A percentile compares a stretch with the other conserved stretches of the same genome.
Evolutionary conservation across 2,329 filamentous ascomycete species (phyloP).

Genomic region (Fusarium marasasianum): DNA sequence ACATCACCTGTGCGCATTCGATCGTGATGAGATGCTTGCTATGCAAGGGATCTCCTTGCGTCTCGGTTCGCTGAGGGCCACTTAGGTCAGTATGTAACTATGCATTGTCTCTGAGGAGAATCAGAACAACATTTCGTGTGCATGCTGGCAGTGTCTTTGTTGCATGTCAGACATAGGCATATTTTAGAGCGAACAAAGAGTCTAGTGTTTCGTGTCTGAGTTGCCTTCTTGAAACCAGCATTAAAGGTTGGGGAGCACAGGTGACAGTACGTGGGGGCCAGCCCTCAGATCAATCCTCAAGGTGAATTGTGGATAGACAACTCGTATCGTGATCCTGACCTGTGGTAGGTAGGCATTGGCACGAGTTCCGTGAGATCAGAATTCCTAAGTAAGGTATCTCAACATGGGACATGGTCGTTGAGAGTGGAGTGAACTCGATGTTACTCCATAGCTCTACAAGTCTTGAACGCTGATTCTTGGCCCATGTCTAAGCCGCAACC

Average conservation of each 20-base stretch:
- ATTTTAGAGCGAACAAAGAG: not conserved
- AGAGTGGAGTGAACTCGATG: not conserved
- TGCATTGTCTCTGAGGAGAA: not conserved
- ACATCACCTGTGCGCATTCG: conserved; percentile 9
- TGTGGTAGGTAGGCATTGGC: not conserved
- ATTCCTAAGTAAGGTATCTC: not conserved
- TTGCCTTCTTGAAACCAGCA: not conserved
- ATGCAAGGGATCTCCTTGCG: conserved; percentile 1
- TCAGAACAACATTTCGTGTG: not conserved
- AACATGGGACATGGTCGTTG: not conserved
- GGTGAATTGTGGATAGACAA: not conserved
- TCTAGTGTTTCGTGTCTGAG: not conserved
- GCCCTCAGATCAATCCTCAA: not conserved
- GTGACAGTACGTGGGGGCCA: conserved; percentile 8
- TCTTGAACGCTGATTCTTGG: conserved; percentile 14
- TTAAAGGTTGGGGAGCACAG: not conserved
- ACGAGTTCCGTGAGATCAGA: conserved; percentile 7
- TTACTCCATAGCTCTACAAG: not conserved
- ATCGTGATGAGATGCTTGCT: not conserved
- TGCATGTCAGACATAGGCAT: not conserved
- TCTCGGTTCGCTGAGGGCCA: not conserved
- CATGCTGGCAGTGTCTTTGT: not conserved
- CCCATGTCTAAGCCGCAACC: conserved; percentile 2
- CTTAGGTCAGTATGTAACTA: not conserved
- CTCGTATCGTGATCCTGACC: not conserved